Evolutionary conservation across 2,329 filamentous ascomycete genomes (phyloP).

Genomic region (Phaeosphaeria sp.): DNA sequence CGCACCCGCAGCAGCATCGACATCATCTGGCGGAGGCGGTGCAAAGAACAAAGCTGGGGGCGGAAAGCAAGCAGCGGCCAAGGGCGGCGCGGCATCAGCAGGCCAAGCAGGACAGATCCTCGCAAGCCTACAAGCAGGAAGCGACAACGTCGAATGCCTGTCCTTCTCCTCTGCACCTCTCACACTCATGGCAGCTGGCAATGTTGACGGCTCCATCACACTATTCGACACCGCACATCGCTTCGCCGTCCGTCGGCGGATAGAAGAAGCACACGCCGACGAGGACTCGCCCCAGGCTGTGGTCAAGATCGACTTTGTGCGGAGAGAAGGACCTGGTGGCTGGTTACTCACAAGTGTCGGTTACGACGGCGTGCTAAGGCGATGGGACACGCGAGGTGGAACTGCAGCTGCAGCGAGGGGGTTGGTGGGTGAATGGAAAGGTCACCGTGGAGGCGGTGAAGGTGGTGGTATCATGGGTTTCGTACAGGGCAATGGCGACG

Average conservation of each 20-base stretch:
- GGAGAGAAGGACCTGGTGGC: constrained; percentile 47
- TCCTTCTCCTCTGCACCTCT: constrained; percentile 68
- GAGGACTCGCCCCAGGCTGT: constrained; percentile 80
- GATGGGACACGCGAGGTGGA: constrained; percentile 82
- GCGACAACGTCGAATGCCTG: constrained; percentile 79
- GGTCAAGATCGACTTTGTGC: constrained; percentile 89
- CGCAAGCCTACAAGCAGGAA: constrained; percentile 80
- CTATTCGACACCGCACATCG: constrained; percentile 86
- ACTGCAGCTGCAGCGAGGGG: constrained; percentile 72
- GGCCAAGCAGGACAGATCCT: constrained; percentile 75
- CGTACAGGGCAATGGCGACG: constrained; percentile 77
- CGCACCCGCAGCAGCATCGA: constrained; percentile 38
- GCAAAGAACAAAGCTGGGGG: constrained; percentile 58
- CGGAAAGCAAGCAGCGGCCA: constrained; percentile 51
- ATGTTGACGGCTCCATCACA: constrained; percentile 73
- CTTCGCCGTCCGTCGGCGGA: constrained; percentile 84
- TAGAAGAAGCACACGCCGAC: constrained; percentile 78
- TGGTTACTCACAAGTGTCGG: constrained; percentile 87
- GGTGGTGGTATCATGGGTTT: constrained; percentile 90
- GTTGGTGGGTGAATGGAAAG: constrained; percentile 85
- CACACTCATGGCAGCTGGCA: constrained; percentile 67
- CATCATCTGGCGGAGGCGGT: constrained; percentile 52
- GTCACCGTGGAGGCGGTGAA: constrained; percentile 83
- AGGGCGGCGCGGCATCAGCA: constrained; percentile 42
- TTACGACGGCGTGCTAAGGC: constrained; percentile 87